These are phyloP conservation scores for Carallia brachiata DNA, from an alignment of 345 rosid genomes.

Conservation along the genomic window DNA sequence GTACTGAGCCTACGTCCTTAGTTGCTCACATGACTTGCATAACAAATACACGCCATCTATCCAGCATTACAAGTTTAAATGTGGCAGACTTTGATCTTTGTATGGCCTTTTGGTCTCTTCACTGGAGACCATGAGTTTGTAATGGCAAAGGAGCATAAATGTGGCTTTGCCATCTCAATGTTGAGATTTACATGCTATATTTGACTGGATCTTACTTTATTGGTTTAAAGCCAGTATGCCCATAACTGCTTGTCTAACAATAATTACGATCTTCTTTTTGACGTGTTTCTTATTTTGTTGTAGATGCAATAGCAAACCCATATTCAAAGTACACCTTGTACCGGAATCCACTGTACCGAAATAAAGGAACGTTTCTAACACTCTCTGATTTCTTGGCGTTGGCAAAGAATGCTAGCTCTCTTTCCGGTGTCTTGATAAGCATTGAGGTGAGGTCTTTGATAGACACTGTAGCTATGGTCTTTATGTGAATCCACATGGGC, in stretches of 20 bases:
- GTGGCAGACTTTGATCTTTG: neutral
- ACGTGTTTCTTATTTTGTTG: constrained; percentile 11
- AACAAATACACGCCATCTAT: too few species aligned
- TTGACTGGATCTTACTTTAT: neutral
- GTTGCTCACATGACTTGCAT: too few species aligned
- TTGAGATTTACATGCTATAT: neutral
- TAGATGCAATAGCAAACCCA: constrained; percentile 67
- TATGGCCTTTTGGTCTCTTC: neutral
- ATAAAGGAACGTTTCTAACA: constrained; percentile 46
- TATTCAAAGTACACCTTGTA: constrained; percentile 17
- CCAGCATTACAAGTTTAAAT: too few species aligned
- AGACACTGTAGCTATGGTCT: neutral
- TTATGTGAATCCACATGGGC: neutral
- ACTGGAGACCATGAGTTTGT: neutral
- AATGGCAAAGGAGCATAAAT: neutral
- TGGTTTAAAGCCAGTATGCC: neutral
- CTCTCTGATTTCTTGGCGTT: constrained; percentile 60
- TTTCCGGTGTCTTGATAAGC: constrained; percentile 72
- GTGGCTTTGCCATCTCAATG: neutral
- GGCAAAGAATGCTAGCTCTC: constrained; percentile 61
- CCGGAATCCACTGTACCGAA: constrained; percentile 57
- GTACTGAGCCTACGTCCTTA: too few species aligned
- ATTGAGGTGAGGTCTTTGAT: constrained; percentile 63
- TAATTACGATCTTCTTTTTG: neutral
- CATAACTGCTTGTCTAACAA: neutral